Evolutionary conservation across 2,329 filamentous ascomycete species (phyloP).

Genomic region (Ophiostoma montium): DNA sequence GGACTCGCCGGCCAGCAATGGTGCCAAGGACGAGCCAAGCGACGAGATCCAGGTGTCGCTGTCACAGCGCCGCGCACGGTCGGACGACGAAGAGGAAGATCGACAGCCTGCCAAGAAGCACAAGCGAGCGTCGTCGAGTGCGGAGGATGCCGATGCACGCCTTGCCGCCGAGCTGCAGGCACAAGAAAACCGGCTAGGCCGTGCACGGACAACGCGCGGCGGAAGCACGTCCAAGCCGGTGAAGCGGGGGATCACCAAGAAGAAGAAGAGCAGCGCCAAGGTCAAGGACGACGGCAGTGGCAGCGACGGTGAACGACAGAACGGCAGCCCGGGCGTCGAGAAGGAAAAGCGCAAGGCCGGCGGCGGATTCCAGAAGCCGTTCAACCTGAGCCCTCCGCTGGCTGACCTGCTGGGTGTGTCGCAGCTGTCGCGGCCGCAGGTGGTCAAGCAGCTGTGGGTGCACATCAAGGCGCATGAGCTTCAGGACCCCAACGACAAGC

Average conservation of each 20-base stretch:
- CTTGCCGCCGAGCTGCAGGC: conserved; percentile 82
- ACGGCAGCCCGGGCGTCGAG: conserved; percentile 14
- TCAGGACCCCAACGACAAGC: conserved; percentile 82
- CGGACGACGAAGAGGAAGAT: conserved; percentile 27
- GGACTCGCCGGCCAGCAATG: background rate
- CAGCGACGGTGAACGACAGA: conserved; percentile 53
- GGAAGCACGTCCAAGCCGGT: conserved; percentile 41
- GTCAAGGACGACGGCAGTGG: conserved; percentile 49
- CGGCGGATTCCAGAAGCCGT: conserved; percentile 84
- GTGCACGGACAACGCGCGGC: conserved; percentile 62
- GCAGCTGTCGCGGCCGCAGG: conserved; percentile 84
- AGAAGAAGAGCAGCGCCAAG: conserved; percentile 30
- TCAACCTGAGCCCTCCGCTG: conserved; percentile 57
- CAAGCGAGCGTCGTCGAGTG: conserved; percentile 40
- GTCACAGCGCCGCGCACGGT: conserved; percentile 10
- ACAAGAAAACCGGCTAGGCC: conserved; percentile 62
- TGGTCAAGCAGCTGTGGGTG: conserved; percentile 91
- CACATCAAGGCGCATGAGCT: conserved; percentile 82
- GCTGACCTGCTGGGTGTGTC: conserved; percentile 56
- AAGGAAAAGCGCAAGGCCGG: conserved; percentile 69
- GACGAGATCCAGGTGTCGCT: conserved; percentile 13
- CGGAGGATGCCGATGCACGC: conserved; percentile 67
- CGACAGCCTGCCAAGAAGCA: conserved; percentile 42
- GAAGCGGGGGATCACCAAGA: conserved; percentile 41
- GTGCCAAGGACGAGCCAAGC: conserved; percentile 7